phyloP scores from a whole-genome alignment of 2,329 filamentous ascomycete species.

The Penicillium sp. region DNA sequence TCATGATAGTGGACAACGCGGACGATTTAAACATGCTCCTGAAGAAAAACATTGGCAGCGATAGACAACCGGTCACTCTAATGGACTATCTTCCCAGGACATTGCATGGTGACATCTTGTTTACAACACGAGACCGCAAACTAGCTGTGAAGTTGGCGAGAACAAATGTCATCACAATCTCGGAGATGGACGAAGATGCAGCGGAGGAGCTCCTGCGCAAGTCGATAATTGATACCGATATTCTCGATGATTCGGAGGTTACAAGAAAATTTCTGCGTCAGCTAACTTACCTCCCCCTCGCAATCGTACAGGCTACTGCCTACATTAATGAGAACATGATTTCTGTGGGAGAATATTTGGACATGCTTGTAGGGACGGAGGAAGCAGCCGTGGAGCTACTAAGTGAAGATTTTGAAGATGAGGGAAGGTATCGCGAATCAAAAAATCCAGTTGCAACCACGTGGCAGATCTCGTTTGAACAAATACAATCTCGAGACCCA shows the following conservation, averaged over 20 bases:
- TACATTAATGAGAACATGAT: constrained; percentile 16
- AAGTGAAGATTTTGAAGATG: constrained; percentile 20
- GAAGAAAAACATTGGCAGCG: not conserved
- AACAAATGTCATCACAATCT: constrained; percentile 19
- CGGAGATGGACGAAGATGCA: constrained; percentile 16
- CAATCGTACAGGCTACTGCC: constrained; percentile 22
- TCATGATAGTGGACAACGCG: constrained; percentile 22
- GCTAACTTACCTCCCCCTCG: constrained; percentile 22
- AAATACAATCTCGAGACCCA: constrained; percentile 15
- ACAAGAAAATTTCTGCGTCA: constrained; percentile 13
- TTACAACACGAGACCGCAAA: constrained; percentile 22
- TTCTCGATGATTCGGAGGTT: not conserved
- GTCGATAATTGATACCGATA: constrained; percentile 2
- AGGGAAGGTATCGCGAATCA: constrained; percentile 16
- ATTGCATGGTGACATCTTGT: constrained; percentile 19
- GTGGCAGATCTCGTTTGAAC: constrained; percentile 24
- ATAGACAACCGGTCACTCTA: not conserved
- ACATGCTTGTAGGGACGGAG: not conserved
- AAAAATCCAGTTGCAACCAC: constrained; percentile 25
- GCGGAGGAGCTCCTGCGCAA: constrained; percentile 11
- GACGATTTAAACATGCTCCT: constrained; percentile 18
- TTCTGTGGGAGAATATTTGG: not conserved
- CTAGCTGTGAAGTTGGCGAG: constrained; percentile 12
- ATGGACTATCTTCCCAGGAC: constrained; percentile 17
- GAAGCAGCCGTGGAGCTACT: constrained; percentile 14